Evolutionary conservation across 1,284 basidiomycete genomes (phyloP), one percentile per base, ranked within the genome.

Genomic region (Puccinia novopanici): DNA sequence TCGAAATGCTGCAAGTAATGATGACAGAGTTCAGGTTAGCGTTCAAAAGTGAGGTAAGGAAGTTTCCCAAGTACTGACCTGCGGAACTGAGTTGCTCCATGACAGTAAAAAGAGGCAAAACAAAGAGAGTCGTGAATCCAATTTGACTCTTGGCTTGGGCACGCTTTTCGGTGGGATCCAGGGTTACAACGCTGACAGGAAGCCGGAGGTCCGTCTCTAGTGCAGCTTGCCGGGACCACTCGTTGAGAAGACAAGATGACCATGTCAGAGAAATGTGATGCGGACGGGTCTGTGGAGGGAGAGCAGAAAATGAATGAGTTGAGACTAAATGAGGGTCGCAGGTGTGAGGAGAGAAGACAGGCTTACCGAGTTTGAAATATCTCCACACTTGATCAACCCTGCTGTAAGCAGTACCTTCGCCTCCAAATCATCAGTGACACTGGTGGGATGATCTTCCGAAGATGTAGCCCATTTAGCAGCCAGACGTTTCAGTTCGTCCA

Each of bases 331-430:
- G 24, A 22, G 45, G 19, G 42, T 27, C n/a, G 34, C 19, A 24
- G 67, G n/a, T 3, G 9, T 34, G 45, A 9, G 10, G 55, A 24
- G 9, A 37, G 15, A 24, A 15, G 42, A 15, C 6, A 24, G 17
- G 82, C 84, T 65, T 27, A 96, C 93, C 15, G 95, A 94, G 86
- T 98, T 98, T 85, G 93, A 95, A 84, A 98, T 98, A 87, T 98
- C 95, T 15, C 94, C 94, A 84, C 94, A 96, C 86, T 98, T 98
- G 86, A 98, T 91, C 73, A 98, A 87, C 4, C 92, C 92, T 84
- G 97, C 93, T 84, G 92, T 94, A n/a, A 94, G 86, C 79, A 95
- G 86, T 34, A 92, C 87, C 82, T 92, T 89, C 81, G 90, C 88
- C 80, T 88, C 87, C 81, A 86, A 85, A 45, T 88, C 79, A 87